Percentiles rank a stretch among this genome's conserved stretches.
Conservation (phyloP, 2,329 filamentous ascomycete species). For the Apiospora rasikravindrae region DNA sequence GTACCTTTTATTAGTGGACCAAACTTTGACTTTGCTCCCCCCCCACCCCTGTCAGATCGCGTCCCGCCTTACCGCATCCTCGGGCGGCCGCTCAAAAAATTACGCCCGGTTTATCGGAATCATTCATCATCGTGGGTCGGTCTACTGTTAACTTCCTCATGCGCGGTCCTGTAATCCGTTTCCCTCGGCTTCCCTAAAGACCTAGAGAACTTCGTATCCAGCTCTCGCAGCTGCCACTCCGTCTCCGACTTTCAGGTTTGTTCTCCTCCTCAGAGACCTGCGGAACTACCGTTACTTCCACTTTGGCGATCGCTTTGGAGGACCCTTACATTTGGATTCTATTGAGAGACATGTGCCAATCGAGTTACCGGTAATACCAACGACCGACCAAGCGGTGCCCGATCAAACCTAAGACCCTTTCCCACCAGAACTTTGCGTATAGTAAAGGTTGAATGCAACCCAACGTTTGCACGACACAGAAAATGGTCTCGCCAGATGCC, state of each 20-base stretch:
- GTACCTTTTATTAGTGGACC: background rate
- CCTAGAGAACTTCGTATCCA: background rate
- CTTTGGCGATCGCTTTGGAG: background rate
- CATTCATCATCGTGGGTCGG: conserved; percentile 11
- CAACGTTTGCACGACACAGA: conserved; percentile 23
- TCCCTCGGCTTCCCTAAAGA: background rate
- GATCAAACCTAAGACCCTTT: background rate
- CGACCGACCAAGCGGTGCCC: background rate
- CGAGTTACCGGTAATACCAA: conserved; percentile 1
- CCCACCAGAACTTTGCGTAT: background rate
- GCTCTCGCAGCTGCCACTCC: background rate
- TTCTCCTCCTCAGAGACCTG: background rate
- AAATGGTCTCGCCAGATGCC: conserved; percentile 26
- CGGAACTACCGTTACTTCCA: background rate
- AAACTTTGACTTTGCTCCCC: background rate
- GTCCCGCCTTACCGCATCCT: conserved; percentile 1
- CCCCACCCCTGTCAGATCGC: background rate
- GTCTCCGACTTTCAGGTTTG: background rate
- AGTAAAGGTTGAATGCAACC: conserved; percentile 15
- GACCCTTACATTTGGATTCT: background rate
- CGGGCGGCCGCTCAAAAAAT: conserved; percentile 21
- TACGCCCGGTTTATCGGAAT: conserved; percentile 19
- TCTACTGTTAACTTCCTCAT: conserved; percentile 1
- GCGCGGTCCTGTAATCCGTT: background rate
- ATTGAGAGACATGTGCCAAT: conserved; percentile 9